Base-by-base conservation (phyloP, 345 rosid species). In the Eutrema japonicum region DNA sequence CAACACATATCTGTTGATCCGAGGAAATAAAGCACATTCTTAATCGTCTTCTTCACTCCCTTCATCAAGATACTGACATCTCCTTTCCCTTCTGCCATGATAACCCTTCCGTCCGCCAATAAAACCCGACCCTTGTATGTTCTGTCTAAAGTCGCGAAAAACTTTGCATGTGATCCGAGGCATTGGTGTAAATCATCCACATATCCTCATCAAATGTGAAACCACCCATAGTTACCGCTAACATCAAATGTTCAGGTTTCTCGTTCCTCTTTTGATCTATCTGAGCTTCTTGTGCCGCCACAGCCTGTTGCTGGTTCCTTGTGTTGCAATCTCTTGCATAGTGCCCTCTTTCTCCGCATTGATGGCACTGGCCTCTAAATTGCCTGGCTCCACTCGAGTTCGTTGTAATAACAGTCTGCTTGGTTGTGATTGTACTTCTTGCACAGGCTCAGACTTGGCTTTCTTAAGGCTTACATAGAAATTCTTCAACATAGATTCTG, bases 81-180 rank as follows among this genome's bases (percentile, higher is more conserved):
- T 29, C 66, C 72, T 56, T 8, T 57, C 40, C 77, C 77, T 48
- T 56, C 30, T 18, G 37, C 42, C 59, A 47, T 27, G 11, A 47
- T 16, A n/a, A 56, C 12, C 0, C 0, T 27, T 8, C 66, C 66
- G 0, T 56, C 6, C 7, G 14, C 58, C 4, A 64, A 0, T 1
- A 5, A n/a, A 27, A 73, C 36, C 5, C 14, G 3, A 38, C 35
- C 50, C 40, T 36, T 56, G 52, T 56, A 56, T 0, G 45, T 47
- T 73, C 52, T 40, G 52, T 74, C 77, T 0, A 74, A 2, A 46
- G 35, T 27, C 0, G 77, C 66, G 66, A 74, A 74, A 18, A n/a
- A 40, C 60, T 66, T 65, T 16, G 16, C 77, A 74, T 66, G 43
- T 74, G 72, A 2, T 48, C 9, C 8, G 71, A 27, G 7, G 43